Base-by-base conservation (phyloP, 257 asterid species). In the Capsicum baccatum region DNA sequence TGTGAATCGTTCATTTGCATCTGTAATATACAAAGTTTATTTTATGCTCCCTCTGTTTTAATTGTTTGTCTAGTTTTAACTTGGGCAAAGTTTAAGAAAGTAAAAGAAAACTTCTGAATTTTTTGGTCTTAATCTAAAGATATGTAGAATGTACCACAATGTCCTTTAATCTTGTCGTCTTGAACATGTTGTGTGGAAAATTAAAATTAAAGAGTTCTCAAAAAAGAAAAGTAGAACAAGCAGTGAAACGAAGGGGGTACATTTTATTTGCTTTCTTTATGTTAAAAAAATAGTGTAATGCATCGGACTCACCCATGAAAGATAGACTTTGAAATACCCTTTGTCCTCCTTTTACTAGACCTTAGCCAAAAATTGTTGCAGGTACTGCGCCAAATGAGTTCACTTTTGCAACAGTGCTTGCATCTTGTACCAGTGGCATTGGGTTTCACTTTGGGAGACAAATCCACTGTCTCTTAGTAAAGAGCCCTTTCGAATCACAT, bases 381-480 rank as follows among this genome's bases (percentile, higher is more conserved):
- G 98, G 96, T 80, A 90, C 88, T n/a, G 78, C 71, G 59, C 97
- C 98, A 12, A 96, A 94, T 52, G 97, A 92, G 89, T 93, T 88
- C 92, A 96, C 98, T 63, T 94, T 91, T 73, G 85, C 98, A 26
- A 93, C 98, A n/a, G 89, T 93, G 60, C 92, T 96, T 54, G 86
- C 91, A 17, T 91, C 91, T 67, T 93, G 98, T 59, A 84, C 80
- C 17, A 88, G 97, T 47, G 83, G 83, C 33, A 71, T 50, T 58
- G 90, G 83, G 59, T 82, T 89, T 68, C 89, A 83, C 33, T 85
- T 84, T 54, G 98, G 98, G 83, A 88, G 84, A 74, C 98, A 94
- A 85, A 88, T 92, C 69, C 99, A 96, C 83, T 79, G 95, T 13
- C 93, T 85, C 52, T 54, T 93, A 84, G 92, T 87, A 3, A 94